Conservation (phyloP, 2,329 filamentous ascomycete genomes). For the Falciphora oryzae region DNA sequence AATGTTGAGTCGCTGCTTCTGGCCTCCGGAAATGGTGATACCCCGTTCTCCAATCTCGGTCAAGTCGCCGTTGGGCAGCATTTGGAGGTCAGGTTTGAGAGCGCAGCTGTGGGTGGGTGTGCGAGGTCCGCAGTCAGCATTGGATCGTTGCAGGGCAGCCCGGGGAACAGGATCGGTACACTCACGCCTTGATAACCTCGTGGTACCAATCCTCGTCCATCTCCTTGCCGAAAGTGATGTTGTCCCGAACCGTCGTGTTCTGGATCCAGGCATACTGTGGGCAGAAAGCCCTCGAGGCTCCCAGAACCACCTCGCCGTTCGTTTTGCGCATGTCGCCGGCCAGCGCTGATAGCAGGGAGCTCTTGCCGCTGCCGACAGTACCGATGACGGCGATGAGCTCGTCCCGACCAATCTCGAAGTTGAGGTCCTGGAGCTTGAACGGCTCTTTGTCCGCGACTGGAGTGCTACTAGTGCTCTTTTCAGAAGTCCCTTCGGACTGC, state of each 20-base stretch:
- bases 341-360: slow-evolving; percentile 77
- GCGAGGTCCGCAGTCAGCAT: slow-evolving; percentile 11
- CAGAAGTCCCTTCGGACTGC: slow-evolving; percentile 21
- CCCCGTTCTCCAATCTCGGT: slow-evolving; percentile 95
- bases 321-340: slow-evolving; percentile 93
- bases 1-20: slow-evolving; percentile 93
- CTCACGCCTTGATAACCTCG: slow-evolving; percentile 69
- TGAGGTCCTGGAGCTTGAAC: slow-evolving; percentile 65
- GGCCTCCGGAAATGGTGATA: slow-evolving; percentile 90
- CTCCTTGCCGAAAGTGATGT: slow-evolving; percentile 84
- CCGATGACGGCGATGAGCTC: slow-evolving; percentile 84
- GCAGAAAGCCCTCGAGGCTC: slow-evolving; percentile 81
- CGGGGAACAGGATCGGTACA: slow-evolving; percentile 19
- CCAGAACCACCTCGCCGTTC: slow-evolving; percentile 64
- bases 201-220: slow-evolving; percentile 75
- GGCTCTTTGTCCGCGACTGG: slow-evolving; percentile 52
- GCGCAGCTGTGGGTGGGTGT: slow-evolving; percentile 55
- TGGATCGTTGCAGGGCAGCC: background rate
- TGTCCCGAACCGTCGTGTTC: slow-evolving; percentile 79
- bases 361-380: slow-evolving; percentile 85
- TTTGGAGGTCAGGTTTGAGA: slow-evolving; percentile 77
- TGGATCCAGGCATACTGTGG: slow-evolving; percentile 98
- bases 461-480: slow-evolving; percentile 40
- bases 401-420: slow-evolving; percentile 63
- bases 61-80: slow-evolving; percentile 81